Evolutionary conservation across 2,329 filamentous ascomycete species (phyloP).

Genomic region (Gnomoniopsis smithogilvyi): DNA sequence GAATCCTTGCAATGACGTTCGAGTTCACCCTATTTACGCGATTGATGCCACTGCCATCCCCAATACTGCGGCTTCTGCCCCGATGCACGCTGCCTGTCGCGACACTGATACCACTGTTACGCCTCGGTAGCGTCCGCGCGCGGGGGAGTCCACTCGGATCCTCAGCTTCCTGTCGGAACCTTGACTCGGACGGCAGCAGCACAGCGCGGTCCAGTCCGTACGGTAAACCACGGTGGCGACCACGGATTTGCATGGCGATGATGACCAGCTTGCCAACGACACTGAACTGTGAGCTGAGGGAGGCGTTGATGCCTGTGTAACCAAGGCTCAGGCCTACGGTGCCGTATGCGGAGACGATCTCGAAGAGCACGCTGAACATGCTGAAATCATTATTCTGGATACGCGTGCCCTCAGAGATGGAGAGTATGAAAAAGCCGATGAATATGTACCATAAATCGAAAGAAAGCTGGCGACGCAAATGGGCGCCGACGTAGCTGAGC

Average conservation of each 20-base stretch:
- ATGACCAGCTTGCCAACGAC: constrained; percentile 69
- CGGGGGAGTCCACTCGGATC: constrained; percentile 33
- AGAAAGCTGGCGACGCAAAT: constrained; percentile 88
- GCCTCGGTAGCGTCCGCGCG: constrained; percentile 28
- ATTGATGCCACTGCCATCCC: constrained; percentile 20
- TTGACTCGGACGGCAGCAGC: constrained; percentile 54
- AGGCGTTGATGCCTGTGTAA: constrained; percentile 71
- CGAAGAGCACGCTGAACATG: constrained; percentile 72
- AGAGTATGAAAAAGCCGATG: constrained; percentile 86
- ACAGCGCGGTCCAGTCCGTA: constrained; percentile 64
- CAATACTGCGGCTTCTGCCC: constrained; percentile 34
- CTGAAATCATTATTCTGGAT: constrained; percentile 63
- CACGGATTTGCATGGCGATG: constrained; percentile 67
- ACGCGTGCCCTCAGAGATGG: constrained; percentile 77
- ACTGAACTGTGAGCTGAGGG: constrained; percentile 79
- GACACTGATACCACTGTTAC: constrained; percentile 32
- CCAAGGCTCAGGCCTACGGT: constrained; percentile 91
- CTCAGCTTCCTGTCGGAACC: constrained; percentile 51
- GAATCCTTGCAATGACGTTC: constrained; percentile 42
- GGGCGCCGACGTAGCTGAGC: constrained; percentile 82
- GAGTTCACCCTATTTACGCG: constrained; percentile 32
- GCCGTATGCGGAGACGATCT: constrained; percentile 87
- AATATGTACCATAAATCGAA: constrained; percentile 99
- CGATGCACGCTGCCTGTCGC: constrained; percentile 23
- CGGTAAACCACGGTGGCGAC: constrained; percentile 64